Base-by-base conservation (phyloP, 2,329 filamentous ascomycete species). In the Emmonsiellopsis sp. region DNA sequence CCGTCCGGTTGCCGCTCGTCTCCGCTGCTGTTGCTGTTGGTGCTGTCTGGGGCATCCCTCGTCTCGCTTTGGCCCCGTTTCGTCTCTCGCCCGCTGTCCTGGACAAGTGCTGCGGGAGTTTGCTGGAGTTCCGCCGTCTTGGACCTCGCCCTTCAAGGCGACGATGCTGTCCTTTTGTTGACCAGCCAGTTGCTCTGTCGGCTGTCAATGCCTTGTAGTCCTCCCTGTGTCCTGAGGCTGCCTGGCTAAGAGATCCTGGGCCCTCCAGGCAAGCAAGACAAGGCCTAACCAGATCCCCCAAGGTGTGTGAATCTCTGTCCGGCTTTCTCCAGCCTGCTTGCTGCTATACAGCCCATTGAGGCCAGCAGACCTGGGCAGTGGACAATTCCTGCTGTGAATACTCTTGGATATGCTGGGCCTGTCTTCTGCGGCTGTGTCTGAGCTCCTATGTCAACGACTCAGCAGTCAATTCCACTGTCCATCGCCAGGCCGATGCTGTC, bases 381-480 rank as follows among this genome's bases (percentile, higher is more conserved):
- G 21, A 27, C 21, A 27, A 27, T 27, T 27, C 21, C 21, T 27
- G 21, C 21, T 27, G 21, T 27, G 21, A 27, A 27, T 27, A 27
- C 21, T 27, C 21, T 27, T 27, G 21, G 21, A 27, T 27, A 27
- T 27, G 21, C 21, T 27, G 3, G 5, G 14, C 11, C 13, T 42
- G 40, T 42, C 7, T 14, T 42, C 40, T 42, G 40, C 40, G 7
- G n/a, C 40, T 8, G 17, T 42, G 17, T 42, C 40, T n/a, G 7
- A n/a, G 17, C 3, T 14, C 17, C 10, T 42, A 42, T 14, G 40
- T 14, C 40, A n/a, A 42, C 40, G 40, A 47, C 44, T 45, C 33
- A 58, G 43, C 42, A 57, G 14, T 43, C 63, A 21, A 45, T 58
- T 39, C 21, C 64, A 32, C 54, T 61, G 8, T 51, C 60, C 21